Conservation (phyloP, 768 basidiomycete species). For the Tricholoma terreum region DNA sequence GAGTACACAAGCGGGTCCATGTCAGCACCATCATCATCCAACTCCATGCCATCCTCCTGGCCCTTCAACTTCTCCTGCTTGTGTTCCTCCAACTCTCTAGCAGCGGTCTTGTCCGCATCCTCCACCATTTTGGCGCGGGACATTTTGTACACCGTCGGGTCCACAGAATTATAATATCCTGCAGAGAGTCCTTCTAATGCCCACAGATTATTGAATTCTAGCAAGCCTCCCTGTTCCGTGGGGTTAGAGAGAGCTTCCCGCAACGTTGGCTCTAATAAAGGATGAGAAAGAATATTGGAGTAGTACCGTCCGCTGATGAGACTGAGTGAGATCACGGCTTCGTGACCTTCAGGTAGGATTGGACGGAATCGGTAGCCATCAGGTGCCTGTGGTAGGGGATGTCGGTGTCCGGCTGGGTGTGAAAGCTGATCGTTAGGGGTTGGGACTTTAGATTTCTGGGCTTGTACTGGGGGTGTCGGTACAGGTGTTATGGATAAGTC, state of each 20-base stretch:
- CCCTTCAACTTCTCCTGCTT: slow-evolving; percentile 31
- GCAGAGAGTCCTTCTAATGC: slow-evolving; percentile 69
- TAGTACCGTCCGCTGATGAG: slow-evolving; percentile 82
- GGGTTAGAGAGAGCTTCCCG: slow-evolving; percentile 34
- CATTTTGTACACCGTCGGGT: slow-evolving; percentile 57
- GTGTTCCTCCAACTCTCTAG: slow-evolving; percentile 39
- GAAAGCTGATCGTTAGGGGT: slow-evolving; percentile 17
- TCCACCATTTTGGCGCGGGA: slow-evolving; percentile 54
- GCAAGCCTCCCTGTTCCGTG: slow-evolving; percentile 33
- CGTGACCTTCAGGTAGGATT: slow-evolving; percentile 58
- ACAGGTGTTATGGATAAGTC: slow-evolving; percentile 15
- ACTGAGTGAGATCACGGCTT: slow-evolving; percentile 65
- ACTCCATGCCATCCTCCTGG: slow-evolving; percentile 13
- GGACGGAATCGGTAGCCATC: slow-evolving; percentile 66
- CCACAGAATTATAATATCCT: slow-evolving; percentile 67
- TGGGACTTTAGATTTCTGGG: slow-evolving; percentile 6
- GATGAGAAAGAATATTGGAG: slow-evolving; percentile 65
- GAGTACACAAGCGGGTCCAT: slow-evolving; percentile 14
- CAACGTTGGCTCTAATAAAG: slow-evolving; percentile 46
- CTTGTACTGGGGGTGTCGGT: slow-evolving; percentile 1
- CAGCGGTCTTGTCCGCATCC: slow-evolving; percentile 55
- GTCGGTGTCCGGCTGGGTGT: slow-evolving; percentile 19
- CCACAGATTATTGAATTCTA: slow-evolving; percentile 54
- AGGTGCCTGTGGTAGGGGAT: slow-evolving; percentile 60
- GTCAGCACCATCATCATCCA: slow-evolving; percentile 18